phyloP scores from a whole-genome alignment of 768 basidiomycete genomes.

The Tylopilus cervinicoccineus region DNA sequence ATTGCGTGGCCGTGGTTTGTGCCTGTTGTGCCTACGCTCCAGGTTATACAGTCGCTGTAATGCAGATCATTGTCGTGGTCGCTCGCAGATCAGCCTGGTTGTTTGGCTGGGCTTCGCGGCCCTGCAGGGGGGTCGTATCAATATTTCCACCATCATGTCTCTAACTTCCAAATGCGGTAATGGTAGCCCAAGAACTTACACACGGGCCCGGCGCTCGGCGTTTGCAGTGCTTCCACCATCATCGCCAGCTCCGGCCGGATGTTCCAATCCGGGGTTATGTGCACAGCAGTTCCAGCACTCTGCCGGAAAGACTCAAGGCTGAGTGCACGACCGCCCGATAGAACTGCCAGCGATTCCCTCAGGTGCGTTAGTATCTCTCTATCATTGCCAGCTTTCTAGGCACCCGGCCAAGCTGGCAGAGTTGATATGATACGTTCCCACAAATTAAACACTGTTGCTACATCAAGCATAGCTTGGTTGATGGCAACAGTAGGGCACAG shows the following conservation, averaged over 20 bases:
- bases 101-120: not conserved
- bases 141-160: not conserved
- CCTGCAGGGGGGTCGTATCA: not conserved
- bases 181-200: not conserved
- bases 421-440: too few species aligned
- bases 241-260: too few species aligned
- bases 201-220: not conserved
- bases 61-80: not conserved
- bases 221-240: not conserved
- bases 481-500: slow-evolving; percentile 1
- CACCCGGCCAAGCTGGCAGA: too few species aligned
- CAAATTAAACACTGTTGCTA: not conserved
- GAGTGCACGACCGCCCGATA: not conserved
- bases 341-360: not conserved
- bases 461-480: slow-evolving; percentile 6
- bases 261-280: too few species aligned
- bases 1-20: not conserved
- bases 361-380: too few species aligned
- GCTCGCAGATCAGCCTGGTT: not conserved
- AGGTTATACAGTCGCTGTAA: not conserved
- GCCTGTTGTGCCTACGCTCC: not conserved
- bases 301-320: not conserved
- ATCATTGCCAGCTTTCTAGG: too few species aligned
- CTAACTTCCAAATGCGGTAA: not conserved
- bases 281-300: not conserved